Base-by-base conservation (phyloP, 2,329 filamentous ascomycete species). In the Pseudocercospora fijiensis region DNA sequence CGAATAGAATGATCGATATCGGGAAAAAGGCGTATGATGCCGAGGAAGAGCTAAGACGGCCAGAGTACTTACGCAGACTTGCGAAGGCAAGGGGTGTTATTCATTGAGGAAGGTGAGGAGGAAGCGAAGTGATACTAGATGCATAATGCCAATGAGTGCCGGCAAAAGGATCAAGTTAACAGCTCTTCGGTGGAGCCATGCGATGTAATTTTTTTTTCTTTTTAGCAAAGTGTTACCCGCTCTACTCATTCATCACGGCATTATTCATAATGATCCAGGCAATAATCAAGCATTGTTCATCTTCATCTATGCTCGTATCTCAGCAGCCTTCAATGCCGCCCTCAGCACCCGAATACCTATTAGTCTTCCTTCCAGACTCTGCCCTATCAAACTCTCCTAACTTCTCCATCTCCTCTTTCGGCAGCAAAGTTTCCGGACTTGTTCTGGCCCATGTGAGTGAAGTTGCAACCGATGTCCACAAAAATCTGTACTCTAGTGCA, bases 341-440 rank as follows among this genome's bases (percentile, higher is more conserved):
- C 27, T 61, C 57, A 1, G 64, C 64, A 11, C 61, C 58, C 4
- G 24, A 13, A 30, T 66, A 63, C 3, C 58, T 55, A 63, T 61
- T 61, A 5, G 52, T 57, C 33, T 55, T 61, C 57, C 27, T 58
- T 4, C 43, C 27, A 33, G 61, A 63, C 24, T 18, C 58, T 18
- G 28, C 51, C 13, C 55, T 55, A 49, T 63, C 56, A 43, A 63
- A 59, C 2, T 49, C 41, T 16, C 55, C 58, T 11, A 22, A 10
- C 7, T 20, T 30, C 18, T 27, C 52, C 43, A n/a, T 27, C 16
- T 58, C 64, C 30, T 58, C 61, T 6, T 28, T 4, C 11, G 26
- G 16, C 22, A 61, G 45, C 49, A 66, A 49, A 47, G 43, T 18
- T 16, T 11, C 43, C 18, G 18, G 18, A 24, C n/a, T 47, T 47